Conservation (phyloP, 2,329 filamentous ascomycete genomes). For the Paecilomyces niveus region DNA sequence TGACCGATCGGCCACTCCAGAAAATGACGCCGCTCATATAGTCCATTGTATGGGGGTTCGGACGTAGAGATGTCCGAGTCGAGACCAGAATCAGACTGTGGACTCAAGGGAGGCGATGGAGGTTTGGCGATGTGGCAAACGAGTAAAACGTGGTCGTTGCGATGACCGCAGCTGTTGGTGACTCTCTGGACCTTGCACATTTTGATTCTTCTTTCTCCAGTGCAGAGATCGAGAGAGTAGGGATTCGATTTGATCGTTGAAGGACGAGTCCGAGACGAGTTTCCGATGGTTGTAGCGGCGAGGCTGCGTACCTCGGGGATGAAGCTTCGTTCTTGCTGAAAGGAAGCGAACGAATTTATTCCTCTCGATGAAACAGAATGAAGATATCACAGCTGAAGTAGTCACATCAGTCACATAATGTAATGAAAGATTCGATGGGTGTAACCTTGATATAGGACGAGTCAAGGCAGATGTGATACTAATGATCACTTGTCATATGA, state of each 20-base stretch:
- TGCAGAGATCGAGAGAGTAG: neutral
- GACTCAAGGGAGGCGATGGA: neutral
- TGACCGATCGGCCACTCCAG: neutral
- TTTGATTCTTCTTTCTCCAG: neutral
- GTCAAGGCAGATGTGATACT: neutral
- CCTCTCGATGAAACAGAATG: neutral
- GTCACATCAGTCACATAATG: neutral
- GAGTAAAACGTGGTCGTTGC: constrained; percentile 15
- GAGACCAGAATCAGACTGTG: neutral
- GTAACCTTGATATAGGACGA: neutral
- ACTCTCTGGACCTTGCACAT: constrained; percentile 17
- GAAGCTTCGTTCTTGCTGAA: neutral
- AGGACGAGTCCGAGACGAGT: neutral
- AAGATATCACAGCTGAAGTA: neutral
- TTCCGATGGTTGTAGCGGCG: neutral
- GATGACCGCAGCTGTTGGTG: constrained; percentile 15
- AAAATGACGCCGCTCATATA: neutral
- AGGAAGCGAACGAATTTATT: neutral
- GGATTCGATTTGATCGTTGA: neutral
- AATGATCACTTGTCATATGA: neutral
- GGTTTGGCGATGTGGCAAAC: constrained; percentile 5
- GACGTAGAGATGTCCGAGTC: neutral
- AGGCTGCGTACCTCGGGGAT: neutral
- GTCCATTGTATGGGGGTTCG: neutral
- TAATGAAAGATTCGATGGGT: neutral